Conservation (phyloP, 305 asterid species). For the Euphrasia arctica region DNA sequence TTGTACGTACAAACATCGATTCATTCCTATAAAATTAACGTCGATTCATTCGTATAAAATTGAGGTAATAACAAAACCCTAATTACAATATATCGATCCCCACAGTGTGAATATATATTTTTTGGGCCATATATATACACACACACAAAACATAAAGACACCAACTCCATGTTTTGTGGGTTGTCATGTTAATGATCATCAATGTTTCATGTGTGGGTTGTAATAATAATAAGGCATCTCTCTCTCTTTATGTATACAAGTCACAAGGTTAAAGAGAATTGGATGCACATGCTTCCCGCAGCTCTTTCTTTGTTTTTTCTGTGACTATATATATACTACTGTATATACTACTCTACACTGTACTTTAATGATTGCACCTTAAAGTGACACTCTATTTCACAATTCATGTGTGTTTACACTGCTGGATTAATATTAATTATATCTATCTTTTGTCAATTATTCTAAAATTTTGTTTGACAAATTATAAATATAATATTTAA, state of each 20-base stretch:
- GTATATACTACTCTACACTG: no score
- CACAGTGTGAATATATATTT: no score
- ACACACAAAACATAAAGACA: constrained; percentile 9
- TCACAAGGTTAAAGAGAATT: constrained; percentile 21
- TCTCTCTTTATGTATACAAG: neutral
- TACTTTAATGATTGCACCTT: constrained; percentile 24
- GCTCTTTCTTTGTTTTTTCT: constrained; percentile 8
- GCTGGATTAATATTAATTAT: no score
- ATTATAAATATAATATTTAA: no score
- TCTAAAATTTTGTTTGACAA: no score
- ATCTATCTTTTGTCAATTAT: no score
- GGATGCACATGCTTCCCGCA: constrained; percentile 36
- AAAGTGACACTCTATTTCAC: constrained; percentile 22
- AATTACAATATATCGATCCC: no score
- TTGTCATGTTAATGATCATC: neutral
- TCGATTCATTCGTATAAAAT: no score
- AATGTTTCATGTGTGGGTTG: constrained; percentile 9
- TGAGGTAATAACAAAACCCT: no score
- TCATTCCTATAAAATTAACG: no score
- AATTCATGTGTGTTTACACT: neutral
- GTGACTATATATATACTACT: neutral
- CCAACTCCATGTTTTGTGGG: constrained; percentile 41
- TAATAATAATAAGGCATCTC: neutral
- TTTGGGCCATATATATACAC: neutral
- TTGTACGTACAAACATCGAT: no score